These are phyloP conservation scores for Fusarium equiseti DNA, from an alignment of 2,329 filamentous ascomycete species.

Conservation along the genomic window DNA sequence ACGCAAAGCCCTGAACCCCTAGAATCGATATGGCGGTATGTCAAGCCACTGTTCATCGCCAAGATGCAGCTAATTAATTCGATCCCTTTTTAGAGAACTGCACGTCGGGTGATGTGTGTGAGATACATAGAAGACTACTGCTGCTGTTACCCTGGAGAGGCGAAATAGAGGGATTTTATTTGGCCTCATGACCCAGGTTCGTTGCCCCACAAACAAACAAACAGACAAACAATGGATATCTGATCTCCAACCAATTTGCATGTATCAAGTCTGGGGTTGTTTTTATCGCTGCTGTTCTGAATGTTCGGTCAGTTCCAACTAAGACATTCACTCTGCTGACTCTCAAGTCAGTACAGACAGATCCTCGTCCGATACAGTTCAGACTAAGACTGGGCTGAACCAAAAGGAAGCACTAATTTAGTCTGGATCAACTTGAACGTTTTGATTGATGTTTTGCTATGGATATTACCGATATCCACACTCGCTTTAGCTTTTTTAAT, in stretches of 20 bases:
- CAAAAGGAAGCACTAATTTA: neutral
- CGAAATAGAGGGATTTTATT: conserved; percentile 24
- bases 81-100: neutral
- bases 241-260: neutral
- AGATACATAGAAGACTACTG: neutral
- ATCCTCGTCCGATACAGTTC: conserved; percentile 1
- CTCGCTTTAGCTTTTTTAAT: neutral
- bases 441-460: neutral
- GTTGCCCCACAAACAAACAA: conserved; percentile 9
- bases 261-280: neutral
- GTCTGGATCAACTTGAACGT: neutral
- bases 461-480: conserved; percentile 2
- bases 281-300: neutral
- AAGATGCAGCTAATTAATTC: conserved; percentile 2
- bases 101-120: conserved; percentile 14
- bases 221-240: neutral
- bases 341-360: neutral
- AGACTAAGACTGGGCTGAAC: conserved; percentile 1
- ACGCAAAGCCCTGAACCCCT: neutral
- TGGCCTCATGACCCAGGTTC: conserved; percentile 6
- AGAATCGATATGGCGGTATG: neutral
- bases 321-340: conserved; percentile 4
- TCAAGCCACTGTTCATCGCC: neutral
- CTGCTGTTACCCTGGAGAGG: conserved; percentile 21
- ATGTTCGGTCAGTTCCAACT: neutral